Percentiles rank a stretch among this genome's conserved stretches.
Evolutionary conservation across 164 flowering plant genomes (phyloP).

Genomic region (Berberis thunbergii): DNA sequence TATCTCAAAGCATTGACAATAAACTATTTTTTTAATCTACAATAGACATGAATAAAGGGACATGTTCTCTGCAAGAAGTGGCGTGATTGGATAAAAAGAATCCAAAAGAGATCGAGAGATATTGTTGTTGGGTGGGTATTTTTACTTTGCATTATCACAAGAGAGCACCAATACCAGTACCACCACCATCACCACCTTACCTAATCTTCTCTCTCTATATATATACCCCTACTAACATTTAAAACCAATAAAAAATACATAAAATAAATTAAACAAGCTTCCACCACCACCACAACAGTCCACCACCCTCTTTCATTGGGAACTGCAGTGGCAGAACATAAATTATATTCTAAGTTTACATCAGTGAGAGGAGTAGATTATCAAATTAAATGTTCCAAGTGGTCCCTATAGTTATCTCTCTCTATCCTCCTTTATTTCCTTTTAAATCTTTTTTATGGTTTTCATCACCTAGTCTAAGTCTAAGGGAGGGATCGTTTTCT

Average conservation of each 20-base stretch:
- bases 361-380: background rate
- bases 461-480: slow-evolving; percentile 8
- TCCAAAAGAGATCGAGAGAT: slow-evolving; percentile 38
- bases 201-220: slow-evolving; percentile 28
- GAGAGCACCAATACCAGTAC: background rate
- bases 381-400: slow-evolving; percentile 10
- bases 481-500: slow-evolving; percentile 12
- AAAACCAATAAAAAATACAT: background rate
- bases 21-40: background rate
- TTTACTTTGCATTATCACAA: slow-evolving; percentile 25
- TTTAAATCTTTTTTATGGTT: slow-evolving; percentile 20
- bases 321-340: slow-evolving; percentile 21
- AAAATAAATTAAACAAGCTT: slow-evolving; percentile 1
- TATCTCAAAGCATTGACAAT: slow-evolving; percentile 1
- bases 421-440: background rate
- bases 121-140: slow-evolving; percentile 35
- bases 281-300: slow-evolving; percentile 5
- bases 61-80: slow-evolving; percentile 55
- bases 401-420: background rate
- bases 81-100: slow-evolving; percentile 55
- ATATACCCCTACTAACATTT: background rate
- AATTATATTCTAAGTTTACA: background rate
- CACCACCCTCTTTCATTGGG: slow-evolving; percentile 27
- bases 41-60: slow-evolving; percentile 40
- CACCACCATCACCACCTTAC: slow-evolving; percentile 34